Evolutionary conservation across 306 rosid species (phyloP).

Genomic region (Vigna angularis): DNA sequence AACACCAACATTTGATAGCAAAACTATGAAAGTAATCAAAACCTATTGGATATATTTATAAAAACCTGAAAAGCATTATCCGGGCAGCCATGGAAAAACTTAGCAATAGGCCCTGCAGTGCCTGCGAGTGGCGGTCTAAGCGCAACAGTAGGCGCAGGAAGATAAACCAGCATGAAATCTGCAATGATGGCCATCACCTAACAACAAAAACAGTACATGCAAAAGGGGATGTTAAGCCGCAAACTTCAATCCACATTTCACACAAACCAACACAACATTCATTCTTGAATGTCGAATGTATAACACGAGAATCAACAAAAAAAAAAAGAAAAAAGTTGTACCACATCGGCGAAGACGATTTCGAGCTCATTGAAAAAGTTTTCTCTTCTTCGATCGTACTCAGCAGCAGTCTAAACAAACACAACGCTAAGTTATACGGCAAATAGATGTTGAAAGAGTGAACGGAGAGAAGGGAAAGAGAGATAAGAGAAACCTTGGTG

Average conservation of each 20-base stretch:
- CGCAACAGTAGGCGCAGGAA: conserved; percentile 89
- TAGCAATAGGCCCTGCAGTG: conserved; percentile 75
- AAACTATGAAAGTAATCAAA: conserved; percentile 30
- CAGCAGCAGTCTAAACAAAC: conserved; percentile 86
- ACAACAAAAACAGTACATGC: conserved; percentile 25
- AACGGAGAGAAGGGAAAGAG: not conserved
- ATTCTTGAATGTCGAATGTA: not conserved
- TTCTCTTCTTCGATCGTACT: conserved; percentile 79
- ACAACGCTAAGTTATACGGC: not conserved
- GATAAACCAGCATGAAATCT: conserved; percentile 97
- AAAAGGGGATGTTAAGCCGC: conserved; percentile 13
- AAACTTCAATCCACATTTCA: not conserved
- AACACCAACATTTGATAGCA: conserved; percentile 3
- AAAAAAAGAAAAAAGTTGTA: conserved; percentile 45
- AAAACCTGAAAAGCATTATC: conserved; percentile 95
- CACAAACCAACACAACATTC: not conserved
- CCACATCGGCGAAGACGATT: conserved; percentile 96
- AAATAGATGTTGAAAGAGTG: not conserved
- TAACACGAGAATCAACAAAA: not conserved
- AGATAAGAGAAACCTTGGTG: conserved; percentile 68
- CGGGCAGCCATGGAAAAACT: conserved; percentile 93
- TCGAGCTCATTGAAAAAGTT: conserved; percentile 95
- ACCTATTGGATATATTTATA: not conserved
- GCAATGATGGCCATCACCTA: conserved; percentile 95
- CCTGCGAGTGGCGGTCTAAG: conserved; percentile 74